Base-by-base conservation (phyloP, 352 stramenopile species). In the Pythium sukuiense region DNA sequence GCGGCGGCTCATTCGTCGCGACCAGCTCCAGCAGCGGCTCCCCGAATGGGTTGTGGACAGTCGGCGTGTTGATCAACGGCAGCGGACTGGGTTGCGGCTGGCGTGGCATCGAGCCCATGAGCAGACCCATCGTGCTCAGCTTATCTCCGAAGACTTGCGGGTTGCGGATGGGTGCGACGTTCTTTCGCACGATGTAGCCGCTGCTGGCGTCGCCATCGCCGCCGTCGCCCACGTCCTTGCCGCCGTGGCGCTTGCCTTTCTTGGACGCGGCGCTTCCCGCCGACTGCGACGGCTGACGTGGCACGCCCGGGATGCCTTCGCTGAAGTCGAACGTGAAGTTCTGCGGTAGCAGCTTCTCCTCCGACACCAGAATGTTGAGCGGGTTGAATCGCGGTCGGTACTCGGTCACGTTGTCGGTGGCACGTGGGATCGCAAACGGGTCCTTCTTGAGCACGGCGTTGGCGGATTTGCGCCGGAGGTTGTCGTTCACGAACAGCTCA, bases 361-460 rank as follows among this genome's bases (percentile, higher is more conserved):
- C 84, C 20, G 71, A 73, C 29, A 86, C 67, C 26, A 92, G 76
- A 59, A 92, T 90, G 55, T 76, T 89, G 45, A 89, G 59, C 48
- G 84, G 82, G 60, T 92, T 92, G 63, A 90, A 83, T 55, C 71
- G 76, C 0, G 84, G 84, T 0, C 81, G 74, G 69, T 92, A 92
- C 55, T 86, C 81, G 13, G 69, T 58, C 41, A 90, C 84, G 62
- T 89, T 89, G 73, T 92, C 84, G 16, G 84, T 88, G 29, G 85
- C 76, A 30, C 84, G 72, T 18, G 84, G 84, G 65, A 92, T 92
- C 37, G 79, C 88, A 60, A 88, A 92, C 60, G 84, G 82, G 59
- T 90, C 82, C 30, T 72, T 72, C 32, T 53, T 56, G 16, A 72
- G 58, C 43, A 72, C 66, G 41, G 48, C 59, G 30, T 50, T 68